Percentiles rank a stretch among this genome's conserved stretches.
These are phyloP conservation scores for Pascua guehoae DNA, from an alignment of 1,284 basidiomycete species.

Conservation along the genomic window DNA sequence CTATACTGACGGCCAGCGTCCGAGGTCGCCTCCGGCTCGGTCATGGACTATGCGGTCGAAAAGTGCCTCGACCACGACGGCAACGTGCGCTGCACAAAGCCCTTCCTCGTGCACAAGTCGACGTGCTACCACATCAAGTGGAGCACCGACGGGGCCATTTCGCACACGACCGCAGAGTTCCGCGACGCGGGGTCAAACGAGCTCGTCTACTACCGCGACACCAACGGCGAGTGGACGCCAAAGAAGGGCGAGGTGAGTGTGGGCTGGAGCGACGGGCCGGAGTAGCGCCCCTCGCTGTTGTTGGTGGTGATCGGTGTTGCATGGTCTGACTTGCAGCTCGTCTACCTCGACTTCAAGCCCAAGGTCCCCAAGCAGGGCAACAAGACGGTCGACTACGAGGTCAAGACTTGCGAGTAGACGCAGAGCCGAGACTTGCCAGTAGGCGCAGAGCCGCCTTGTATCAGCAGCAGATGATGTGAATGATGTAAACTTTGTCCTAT, in stretches of 20 bases:
- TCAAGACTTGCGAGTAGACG: conserved; percentile 43
- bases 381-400: conserved; percentile 43
- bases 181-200: conserved; percentile 43
- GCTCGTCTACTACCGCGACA: conserved; percentile 47
- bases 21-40: conserved; percentile 28
- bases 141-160: conserved; percentile 44
- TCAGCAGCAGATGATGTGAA: too few relatives aligned
- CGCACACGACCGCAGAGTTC: conserved; percentile 48
- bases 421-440: conserved; percentile 44
- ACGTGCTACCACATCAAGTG: conserved; percentile 47
- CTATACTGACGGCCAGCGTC: conserved; percentile 8
- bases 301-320: background rate
- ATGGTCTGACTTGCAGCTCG: conserved; percentile 26
- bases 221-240: conserved; percentile 46
- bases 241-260: conserved; percentile 44
- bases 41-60: conserved; percentile 45
- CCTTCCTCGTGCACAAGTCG: conserved; percentile 43
- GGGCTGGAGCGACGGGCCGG: too few relatives aligned
- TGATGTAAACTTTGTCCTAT: too few relatives aligned
- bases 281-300: background rate
- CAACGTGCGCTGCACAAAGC: conserved; percentile 44
- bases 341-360: conserved; percentile 49
- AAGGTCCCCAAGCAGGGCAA: conserved; percentile 42
- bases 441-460: conserved; percentile 6
- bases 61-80: conserved; percentile 44